Evolutionary conservation across 2,329 filamentous ascomycete genomes (phyloP).

Genomic region (Microsporum canis): DNA sequence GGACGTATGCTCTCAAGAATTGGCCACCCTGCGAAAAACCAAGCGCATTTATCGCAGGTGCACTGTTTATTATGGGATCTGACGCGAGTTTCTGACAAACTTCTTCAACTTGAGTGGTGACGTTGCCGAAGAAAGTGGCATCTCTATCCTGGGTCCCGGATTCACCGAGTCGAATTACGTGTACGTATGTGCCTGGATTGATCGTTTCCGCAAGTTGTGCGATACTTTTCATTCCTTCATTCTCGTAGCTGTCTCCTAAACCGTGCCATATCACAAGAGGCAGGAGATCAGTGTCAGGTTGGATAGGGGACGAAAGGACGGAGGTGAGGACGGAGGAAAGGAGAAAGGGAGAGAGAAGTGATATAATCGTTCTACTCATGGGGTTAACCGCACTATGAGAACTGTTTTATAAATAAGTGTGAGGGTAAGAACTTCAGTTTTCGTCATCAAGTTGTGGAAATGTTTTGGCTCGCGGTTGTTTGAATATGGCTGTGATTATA

Average conservation of each 20-base stretch:
- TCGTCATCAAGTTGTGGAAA: not conserved
- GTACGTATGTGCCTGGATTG: constrained; percentile 74
- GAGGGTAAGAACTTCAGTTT: not conserved
- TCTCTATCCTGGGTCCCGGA: constrained; percentile 59
- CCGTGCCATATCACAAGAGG: constrained; percentile 94
- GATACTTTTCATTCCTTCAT: constrained; percentile 61
- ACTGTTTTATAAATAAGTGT: not conserved
- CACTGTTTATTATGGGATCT: constrained; percentile 69
- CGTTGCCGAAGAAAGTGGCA: constrained; percentile 83
- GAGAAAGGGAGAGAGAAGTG: not conserved
- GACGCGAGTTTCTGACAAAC: constrained; percentile 68
- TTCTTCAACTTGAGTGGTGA: constrained; percentile 61
- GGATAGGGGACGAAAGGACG: constrained; percentile 2
- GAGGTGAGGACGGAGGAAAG: not conserved
- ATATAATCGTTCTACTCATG: not conserved
- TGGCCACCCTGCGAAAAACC: constrained; percentile 95
- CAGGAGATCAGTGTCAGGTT: constrained; percentile 41
- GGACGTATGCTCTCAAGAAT: constrained; percentile 82
- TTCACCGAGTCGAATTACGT: constrained; percentile 62
- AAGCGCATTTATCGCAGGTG: constrained; percentile 75
- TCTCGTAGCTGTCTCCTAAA: constrained; percentile 54
- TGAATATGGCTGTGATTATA: too few relatives aligned
- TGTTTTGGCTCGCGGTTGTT: too few relatives aligned
- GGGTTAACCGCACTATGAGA: not conserved
- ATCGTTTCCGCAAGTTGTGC: constrained; percentile 58